Evolutionary conservation across 352 stramenopile genomes (phyloP), one percentile per base, ranked within the genome.

Genomic region (Globisporangium emineosum): DNA sequence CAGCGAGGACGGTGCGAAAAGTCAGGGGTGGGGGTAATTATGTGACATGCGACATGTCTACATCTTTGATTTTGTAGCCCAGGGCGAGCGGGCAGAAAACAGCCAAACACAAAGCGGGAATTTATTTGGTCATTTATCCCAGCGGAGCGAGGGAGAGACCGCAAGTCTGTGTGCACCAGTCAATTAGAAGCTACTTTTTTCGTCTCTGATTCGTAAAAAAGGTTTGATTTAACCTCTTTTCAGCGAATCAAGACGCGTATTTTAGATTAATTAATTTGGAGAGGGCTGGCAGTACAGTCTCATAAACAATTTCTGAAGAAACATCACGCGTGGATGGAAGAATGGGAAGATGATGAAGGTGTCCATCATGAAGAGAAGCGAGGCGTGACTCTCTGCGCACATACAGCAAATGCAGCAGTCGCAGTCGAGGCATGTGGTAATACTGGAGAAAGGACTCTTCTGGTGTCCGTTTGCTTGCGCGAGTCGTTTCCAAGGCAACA

Each of bases 91-190:
- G 40, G 27, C 35, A 32, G n/a, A 49, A 64, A 64, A 35, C 40
- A 42, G 40, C 29, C 17, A 21, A 17, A 57, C 27, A 42, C 19
- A 47, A 21, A n/a, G 27, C 12, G 2, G 40, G 9, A 54, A 62
- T 21, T 17, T 62, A 65, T 60, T 1, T 15, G 25, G 50, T 21
- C 29, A 65, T 52, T 53, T 59, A 59, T 65, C 19, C n/a, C 25
- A 6, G 10, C 13, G 19, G 40, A 23, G 35, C 43, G 33, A 65
- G 59, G 49, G 59, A 43, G 35, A 13, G 59, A 51, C 23, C 33
- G 50, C 35, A 58, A 66, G n/a, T 19, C 21, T 13, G 37, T 66
- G 51, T 49, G 51, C 67, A 73, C 70, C 70, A 77, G 59, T 69
- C 70, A 73, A 74, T 76, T 64, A 23, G 27, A 42, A 60, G 47